Conservation (phyloP, 2,329 filamentous ascomycete species). For the Ascochyta rabiei region DNA sequence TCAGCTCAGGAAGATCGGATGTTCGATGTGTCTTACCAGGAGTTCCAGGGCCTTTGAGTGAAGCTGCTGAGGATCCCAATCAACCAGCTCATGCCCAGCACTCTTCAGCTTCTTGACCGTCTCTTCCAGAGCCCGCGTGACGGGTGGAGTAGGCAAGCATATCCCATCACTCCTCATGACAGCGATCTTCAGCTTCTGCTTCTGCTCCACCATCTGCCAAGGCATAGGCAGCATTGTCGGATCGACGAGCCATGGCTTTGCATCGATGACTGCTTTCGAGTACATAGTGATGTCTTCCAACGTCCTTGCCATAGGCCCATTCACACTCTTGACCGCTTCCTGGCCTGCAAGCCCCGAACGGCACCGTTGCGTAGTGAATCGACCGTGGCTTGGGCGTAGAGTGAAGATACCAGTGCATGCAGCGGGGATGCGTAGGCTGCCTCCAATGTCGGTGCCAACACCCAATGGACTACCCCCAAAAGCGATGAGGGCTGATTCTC, state of each 20-base stretch:
- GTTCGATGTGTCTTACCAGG: constrained; percentile 46
- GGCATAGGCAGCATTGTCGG: constrained; percentile 60
- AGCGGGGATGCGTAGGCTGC: constrained; percentile 62
- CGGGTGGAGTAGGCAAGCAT: constrained; percentile 59
- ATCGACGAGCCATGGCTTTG: constrained; percentile 60
- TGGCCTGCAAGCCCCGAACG: constrained; percentile 67
- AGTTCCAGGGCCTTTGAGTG: constrained; percentile 60
- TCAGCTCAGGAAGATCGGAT: background rate
- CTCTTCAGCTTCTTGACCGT: constrained; percentile 59
- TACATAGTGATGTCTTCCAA: constrained; percentile 59
- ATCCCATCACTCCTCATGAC: constrained; percentile 60
- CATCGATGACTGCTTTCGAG: constrained; percentile 48
- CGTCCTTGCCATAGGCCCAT: constrained; percentile 65
- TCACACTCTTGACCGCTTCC: constrained; percentile 68
- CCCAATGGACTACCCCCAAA: constrained; percentile 66
- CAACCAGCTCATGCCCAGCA: constrained; percentile 61
- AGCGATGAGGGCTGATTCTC: constrained; percentile 67
- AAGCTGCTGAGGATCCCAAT: constrained; percentile 59
- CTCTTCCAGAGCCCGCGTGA: constrained; percentile 61
- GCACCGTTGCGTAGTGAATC: constrained; percentile 63
- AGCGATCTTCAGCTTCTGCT: constrained; percentile 63
- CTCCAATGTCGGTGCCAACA: constrained; percentile 68
- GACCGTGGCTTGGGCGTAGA: constrained; percentile 62
- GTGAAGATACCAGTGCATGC: constrained; percentile 65
- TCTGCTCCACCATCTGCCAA: constrained; percentile 55